Conservation (phyloP, 441 rosid species). For the Euphorbia schlechtendalii region DNA sequence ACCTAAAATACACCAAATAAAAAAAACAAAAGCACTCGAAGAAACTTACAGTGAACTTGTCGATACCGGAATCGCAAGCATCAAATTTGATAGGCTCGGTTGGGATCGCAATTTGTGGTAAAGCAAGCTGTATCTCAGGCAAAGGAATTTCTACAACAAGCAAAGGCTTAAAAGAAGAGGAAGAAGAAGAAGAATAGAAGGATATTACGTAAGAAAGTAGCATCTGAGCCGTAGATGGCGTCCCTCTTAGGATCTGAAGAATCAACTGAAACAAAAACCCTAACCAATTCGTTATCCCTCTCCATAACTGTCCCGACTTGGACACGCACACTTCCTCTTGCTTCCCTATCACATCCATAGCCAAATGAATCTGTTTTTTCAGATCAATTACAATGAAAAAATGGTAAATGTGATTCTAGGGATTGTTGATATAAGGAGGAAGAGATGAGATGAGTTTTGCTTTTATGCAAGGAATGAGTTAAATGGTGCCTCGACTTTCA, state of each 20-base stretch:
- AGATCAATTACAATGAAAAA: no score
- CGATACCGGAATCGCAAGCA: conserved; percentile 3
- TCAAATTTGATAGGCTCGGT: conserved; percentile 1
- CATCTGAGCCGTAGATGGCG: conserved; percentile 31
- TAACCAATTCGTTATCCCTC: conserved; percentile 32
- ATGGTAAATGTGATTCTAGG: no score
- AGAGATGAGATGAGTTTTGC: no score
- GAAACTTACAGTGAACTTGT: conserved; percentile 35
- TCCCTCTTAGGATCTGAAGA: conserved; percentile 34
- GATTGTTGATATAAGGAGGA: no score
- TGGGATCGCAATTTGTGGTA: neutral
- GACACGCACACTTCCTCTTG: conserved; percentile 22
- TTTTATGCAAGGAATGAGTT: no score
- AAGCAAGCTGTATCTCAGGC: conserved; percentile 16
- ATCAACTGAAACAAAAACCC: conserved; percentile 27
- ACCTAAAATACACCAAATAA: neutral
- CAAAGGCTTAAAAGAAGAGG: conserved; percentile 28
- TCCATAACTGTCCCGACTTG: conserved; percentile 32
- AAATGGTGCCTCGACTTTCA: no score
- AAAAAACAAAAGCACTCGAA: neutral
- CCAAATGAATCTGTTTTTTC: neutral
- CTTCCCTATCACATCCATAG: conserved; percentile 14
- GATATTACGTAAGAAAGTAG: conserved; percentile 33
- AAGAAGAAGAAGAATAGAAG: conserved; percentile 11
- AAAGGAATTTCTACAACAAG: conserved; percentile 34